Conservation (phyloP, 2,329 filamentous ascomycete genomes). For the Aureobasidium leucospermi region DNA sequence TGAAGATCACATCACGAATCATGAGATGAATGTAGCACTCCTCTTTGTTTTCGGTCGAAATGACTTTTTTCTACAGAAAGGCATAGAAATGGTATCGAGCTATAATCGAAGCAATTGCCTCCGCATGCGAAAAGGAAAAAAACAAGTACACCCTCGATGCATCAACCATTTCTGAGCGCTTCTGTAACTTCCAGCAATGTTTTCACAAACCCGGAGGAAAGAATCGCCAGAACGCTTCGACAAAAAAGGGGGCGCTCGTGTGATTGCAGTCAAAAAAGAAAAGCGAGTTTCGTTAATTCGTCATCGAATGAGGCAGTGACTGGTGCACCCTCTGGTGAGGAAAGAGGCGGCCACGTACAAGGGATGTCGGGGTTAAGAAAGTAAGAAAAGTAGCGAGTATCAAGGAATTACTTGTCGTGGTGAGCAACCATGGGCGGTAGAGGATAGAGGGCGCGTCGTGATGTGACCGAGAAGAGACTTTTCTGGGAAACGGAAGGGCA, state of each 20-base stretch:
- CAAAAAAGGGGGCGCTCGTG: not conserved
- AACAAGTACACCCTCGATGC: not conserved
- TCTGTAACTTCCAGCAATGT: not conserved
- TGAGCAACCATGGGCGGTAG: not conserved
- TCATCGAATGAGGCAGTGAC: conserved; percentile 13
- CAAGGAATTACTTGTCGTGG: conserved; percentile 8
- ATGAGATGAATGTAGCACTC: not conserved
- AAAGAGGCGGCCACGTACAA: conserved; percentile 11
- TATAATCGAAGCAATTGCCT: conserved; percentile 14
- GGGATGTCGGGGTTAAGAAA: conserved; percentile 6
- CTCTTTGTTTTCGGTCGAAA: not conserved
- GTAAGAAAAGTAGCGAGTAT: conserved; percentile 1
- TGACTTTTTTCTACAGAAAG: conserved; percentile 13
- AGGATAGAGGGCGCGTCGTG: not conserved
- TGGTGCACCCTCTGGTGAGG: conserved; percentile 8
- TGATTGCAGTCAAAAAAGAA: not conserved
- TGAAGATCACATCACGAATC: not conserved
- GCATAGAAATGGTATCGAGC: conserved; percentile 16
- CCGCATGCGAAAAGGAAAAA: conserved; percentile 10
- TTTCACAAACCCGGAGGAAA: not conserved
- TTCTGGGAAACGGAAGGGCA: not conserved
- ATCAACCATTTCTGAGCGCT: not conserved
- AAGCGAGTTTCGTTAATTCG: conserved; percentile 12
- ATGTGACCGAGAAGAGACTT: not conserved
- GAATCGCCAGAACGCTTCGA: not conserved